phyloP scores from a whole-genome alignment of 2,329 filamentous ascomycete genomes.

The Aureobasidium sp. region DNA sequence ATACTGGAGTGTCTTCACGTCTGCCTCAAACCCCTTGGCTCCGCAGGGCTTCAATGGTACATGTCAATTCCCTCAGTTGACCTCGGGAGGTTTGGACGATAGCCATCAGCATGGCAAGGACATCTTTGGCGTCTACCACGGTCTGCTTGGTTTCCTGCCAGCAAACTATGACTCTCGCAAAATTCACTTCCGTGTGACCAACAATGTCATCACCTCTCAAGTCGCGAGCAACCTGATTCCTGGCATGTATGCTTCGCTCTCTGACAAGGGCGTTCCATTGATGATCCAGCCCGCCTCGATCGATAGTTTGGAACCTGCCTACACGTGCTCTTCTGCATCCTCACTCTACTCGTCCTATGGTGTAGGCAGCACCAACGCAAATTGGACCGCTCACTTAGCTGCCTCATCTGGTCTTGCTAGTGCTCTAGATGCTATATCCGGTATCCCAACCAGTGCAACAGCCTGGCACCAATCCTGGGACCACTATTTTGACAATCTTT shows the following conservation, averaged over 20 bases:
- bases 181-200: constrained; percentile 64
- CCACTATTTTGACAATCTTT: constrained; percentile 80
- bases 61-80: constrained; percentile 78
- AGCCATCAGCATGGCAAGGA: constrained; percentile 70
- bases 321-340: constrained; percentile 52
- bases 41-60: constrained; percentile 61
- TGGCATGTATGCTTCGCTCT: constrained; percentile 53
- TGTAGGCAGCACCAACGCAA: constrained; percentile 35
- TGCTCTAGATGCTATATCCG: constrained; percentile 59
- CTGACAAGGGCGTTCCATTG: constrained; percentile 27
- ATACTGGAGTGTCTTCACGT: constrained; percentile 59
- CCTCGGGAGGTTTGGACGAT: constrained; percentile 61
- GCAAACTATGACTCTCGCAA: constrained; percentile 34
- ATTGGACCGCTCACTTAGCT: constrained; percentile 58
- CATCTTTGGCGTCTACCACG: constrained; percentile 66
- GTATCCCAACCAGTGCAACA: constrained; percentile 46
- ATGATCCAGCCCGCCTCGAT: constrained; percentile 46
- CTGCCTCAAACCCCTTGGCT: constrained; percentile 57
- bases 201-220: constrained; percentile 75
- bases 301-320: constrained; percentile 68
- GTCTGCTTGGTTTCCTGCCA: constrained; percentile 60
- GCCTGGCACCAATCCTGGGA: constrained; percentile 67
- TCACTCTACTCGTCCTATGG: constrained; percentile 38
- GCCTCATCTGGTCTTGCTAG: constrained; percentile 48
- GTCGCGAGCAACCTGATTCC: constrained; percentile 66